Evolutionary conservation across 2,329 filamentous ascomycete genomes (phyloP).

Genomic region (Hypoxylon sp.): DNA sequence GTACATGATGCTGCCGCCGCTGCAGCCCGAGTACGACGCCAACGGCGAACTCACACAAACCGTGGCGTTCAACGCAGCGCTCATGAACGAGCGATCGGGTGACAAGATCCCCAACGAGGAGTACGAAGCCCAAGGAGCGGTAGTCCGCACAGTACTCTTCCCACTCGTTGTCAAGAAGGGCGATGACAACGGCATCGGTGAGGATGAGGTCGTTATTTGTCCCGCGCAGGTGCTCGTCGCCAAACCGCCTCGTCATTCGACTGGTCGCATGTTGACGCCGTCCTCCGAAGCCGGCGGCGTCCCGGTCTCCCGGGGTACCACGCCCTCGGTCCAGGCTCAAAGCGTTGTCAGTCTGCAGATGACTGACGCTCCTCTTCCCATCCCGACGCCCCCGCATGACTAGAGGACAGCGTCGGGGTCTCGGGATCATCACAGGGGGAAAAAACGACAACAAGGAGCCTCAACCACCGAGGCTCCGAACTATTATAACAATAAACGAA

Average conservation of each 20-base stretch:
- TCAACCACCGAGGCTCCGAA: too few relatives aligned
- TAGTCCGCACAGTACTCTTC: conserved; percentile 93
- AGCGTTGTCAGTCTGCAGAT: conserved; percentile 40
- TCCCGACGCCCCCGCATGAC: conserved; percentile 29
- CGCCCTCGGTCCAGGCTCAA: conserved; percentile 38
- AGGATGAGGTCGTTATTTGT: conserved; percentile 94
- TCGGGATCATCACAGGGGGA: not conserved
- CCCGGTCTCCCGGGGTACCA: conserved; percentile 46
- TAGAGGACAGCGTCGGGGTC: conserved; percentile 22
- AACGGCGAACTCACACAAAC: conserved; percentile 89
- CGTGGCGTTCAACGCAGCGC: conserved; percentile 87
- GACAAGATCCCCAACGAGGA: conserved; percentile 76
- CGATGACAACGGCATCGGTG: conserved; percentile 84
- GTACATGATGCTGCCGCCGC: conserved; percentile 97
- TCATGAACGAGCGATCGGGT: conserved; percentile 93
- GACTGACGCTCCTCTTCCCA: conserved; percentile 32
- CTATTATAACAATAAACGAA: too few relatives aligned
- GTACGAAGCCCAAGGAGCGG: conserved; percentile 76
- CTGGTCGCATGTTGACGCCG: conserved; percentile 54
- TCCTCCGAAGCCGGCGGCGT: conserved; percentile 62
- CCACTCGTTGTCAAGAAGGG: conserved; percentile 96
- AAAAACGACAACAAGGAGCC: not conserved
- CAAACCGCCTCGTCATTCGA: conserved; percentile 50
- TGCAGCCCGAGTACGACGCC: conserved; percentile 93
- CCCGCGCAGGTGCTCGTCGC: conserved; percentile 92